A percentile compares a stretch with the other conserved stretches of the same genome.
Conservation (phyloP, 345 rosid genomes). For the Euphorbia lathyris region DNA sequence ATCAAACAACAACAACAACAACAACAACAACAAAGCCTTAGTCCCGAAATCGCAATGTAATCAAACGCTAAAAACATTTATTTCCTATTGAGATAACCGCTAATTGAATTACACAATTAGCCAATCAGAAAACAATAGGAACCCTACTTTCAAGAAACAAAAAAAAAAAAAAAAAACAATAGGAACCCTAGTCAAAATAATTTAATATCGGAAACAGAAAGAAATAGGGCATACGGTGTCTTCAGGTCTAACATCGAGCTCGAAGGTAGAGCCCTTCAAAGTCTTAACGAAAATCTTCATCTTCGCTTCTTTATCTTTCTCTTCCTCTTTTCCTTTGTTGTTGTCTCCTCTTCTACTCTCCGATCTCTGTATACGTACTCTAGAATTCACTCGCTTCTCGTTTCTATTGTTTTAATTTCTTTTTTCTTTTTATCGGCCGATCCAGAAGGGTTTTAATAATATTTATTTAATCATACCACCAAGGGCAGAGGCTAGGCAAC, state of each 20-base stretch:
- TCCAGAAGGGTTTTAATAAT: neutral
- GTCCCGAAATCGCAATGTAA: too few species aligned
- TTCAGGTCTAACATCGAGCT: constrained; percentile 60
- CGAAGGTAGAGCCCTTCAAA: constrained; percentile 68
- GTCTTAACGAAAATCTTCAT: constrained; percentile 78
- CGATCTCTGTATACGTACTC: constrained; percentile 23
- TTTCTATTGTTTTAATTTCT: neutral
- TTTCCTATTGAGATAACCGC: too few species aligned
- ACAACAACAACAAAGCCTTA: too few species aligned
- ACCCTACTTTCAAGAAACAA: too few species aligned
- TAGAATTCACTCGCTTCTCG: constrained; percentile 12
- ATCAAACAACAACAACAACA: too few species aligned
- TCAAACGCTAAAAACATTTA: neutral
- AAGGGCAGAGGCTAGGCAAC: too few species aligned
- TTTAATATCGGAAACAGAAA: neutral
- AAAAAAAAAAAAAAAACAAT: too few species aligned
- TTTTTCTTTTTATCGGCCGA: neutral
- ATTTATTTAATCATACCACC: neutral
- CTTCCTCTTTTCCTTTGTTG: neutral
- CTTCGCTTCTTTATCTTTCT: constrained; percentile 19
- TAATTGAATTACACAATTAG: neutral
- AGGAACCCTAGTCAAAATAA: neutral
- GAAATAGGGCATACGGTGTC: constrained; percentile 39
- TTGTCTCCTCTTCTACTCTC: neutral
- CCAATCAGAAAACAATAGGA: neutral